Evolutionary conservation across 2,329 filamentous ascomycete genomes (phyloP), one percentile per base, ranked within the genome.

Genomic region (Calonectria pteridis): DNA sequence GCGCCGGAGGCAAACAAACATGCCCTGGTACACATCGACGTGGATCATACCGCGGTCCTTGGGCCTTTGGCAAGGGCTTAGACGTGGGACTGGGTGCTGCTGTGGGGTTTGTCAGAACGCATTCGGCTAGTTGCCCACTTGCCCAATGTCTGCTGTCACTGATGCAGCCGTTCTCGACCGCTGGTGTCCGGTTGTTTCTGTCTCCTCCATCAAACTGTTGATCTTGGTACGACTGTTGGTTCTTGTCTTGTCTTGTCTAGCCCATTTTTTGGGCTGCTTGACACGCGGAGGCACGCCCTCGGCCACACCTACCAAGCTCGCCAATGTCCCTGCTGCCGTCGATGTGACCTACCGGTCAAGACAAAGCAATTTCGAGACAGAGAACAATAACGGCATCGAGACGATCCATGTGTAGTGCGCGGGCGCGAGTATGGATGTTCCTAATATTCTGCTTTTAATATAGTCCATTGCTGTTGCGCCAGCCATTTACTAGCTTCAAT

Each of bases 101-200:
- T 33, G 55, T 51, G 55, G 43, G 33, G 62, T 59, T 71, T 65
- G 33, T 67, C 50, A 46, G 37, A 62, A 66, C 71, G 73, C 73
- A 75, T 69, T 75, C 72, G 62, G 70, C 51, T 73, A 73, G 72
- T 51, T 51, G 59, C 31, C 51, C 33, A 40, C 31, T 66, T 55
- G 49, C 51, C 50, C 46, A 46, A 58, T 28, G 55, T 43, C 58
- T 69, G 73, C 73, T 69, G 73, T 72, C 72, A 69, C 69, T 72
- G 65, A 66, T 68, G 53, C 68, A 68, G 28, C 53, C 50, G 63
- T 51, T 65, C 63, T 67, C 63, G 55, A 67, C 68, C 35, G 37
- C 37, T 55, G 33, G 28, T 50, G 43, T 67, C 50, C 40, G 5
- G 31, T 26, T 46, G 29, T 53, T 43, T 16, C 49, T 67, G 35